phyloP scores from a whole-genome alignment of 768 basidiomycete species.

The Mycena galopus region DNA sequence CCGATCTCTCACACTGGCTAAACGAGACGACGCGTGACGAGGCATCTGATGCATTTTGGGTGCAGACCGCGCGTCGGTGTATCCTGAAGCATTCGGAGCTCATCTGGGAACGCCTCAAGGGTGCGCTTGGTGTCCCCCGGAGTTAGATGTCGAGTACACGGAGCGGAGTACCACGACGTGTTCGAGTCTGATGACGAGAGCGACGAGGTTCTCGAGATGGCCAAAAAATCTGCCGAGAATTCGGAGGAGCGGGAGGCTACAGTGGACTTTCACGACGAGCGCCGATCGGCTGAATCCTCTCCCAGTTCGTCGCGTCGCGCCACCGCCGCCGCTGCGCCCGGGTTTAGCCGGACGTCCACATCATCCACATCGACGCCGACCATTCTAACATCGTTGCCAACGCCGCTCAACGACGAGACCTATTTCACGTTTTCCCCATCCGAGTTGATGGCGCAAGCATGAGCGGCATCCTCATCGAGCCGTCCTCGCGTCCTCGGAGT shows the following conservation, averaged over 20 bases:
- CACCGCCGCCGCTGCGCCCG: not conserved
- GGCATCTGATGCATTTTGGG: constrained; percentile 81
- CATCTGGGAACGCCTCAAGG: constrained; percentile 93
- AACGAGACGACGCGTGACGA: constrained; percentile 72
- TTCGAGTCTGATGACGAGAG: constrained; percentile 51
- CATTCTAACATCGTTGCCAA: constrained; percentile 33
- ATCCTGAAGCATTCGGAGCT: constrained; percentile 84
- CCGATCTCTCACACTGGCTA: constrained; percentile 77
- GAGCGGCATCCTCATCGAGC: constrained; percentile 57
- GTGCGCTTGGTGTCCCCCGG: constrained; percentile 90
- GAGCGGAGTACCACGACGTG: constrained; percentile 49
- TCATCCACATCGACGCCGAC: constrained; percentile 23
- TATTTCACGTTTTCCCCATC: constrained; percentile 35
- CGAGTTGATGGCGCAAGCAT: constrained; percentile 25
- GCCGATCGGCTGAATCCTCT: constrained; percentile 19
- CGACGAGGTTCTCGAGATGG: constrained; percentile 57
- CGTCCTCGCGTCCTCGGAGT: constrained; percentile 55
- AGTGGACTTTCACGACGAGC: constrained; percentile 57
- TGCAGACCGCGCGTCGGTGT: constrained; percentile 78
- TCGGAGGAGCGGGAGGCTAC: constrained; percentile 63
- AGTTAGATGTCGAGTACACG: constrained; percentile 76
- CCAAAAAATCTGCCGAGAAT: constrained; percentile 52
- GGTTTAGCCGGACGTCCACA: not conserved
- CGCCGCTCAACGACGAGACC: constrained; percentile 29
- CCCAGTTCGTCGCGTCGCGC: constrained; percentile 13